These are phyloP conservation scores for Periconia macrospinosa DNA, from an alignment of 2,329 filamentous ascomycete species.

Conservation along the genomic window DNA sequence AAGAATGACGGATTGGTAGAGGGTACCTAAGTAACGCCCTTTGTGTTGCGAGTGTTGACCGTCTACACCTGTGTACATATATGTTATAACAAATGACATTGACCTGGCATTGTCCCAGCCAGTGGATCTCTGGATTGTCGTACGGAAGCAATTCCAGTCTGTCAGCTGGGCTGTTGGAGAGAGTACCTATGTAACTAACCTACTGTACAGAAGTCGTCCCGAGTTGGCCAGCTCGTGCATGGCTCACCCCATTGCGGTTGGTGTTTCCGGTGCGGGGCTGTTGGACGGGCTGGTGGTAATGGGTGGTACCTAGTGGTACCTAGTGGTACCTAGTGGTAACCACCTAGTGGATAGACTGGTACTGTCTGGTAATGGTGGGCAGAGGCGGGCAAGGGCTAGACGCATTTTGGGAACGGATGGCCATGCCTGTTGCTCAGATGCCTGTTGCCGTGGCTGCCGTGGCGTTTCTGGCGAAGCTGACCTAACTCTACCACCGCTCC, in stretches of 20 bases:
- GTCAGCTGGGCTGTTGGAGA: no score
- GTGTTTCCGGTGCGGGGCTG: conserved; percentile 15
- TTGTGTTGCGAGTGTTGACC: no score
- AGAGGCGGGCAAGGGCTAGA: conserved; percentile 19
- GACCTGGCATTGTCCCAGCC: no score
- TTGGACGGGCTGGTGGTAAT: background rate
- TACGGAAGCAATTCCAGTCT: no score
- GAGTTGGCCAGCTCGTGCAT: background rate
- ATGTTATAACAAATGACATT: no score
- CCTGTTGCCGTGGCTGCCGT: conserved; percentile 20
- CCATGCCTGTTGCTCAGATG: conserved; percentile 3
- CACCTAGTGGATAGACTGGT: no score
- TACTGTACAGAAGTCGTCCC: no score
- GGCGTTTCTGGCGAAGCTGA: conserved; percentile 29
- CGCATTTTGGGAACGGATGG: conserved; percentile 10
- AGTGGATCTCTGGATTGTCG: no score
- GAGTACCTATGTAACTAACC: no score
- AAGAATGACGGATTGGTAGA: no score
- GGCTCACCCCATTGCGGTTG: background rate
- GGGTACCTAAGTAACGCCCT: no score
- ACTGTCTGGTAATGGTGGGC: background rate
- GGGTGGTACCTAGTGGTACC: conserved; percentile 1
- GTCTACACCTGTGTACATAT: no score
- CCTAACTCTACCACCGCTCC: conserved; percentile 17
- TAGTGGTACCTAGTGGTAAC: background rate